A percentile compares a stretch with the other conserved stretches of the same genome.
Conservation (phyloP, 345 rosid species). For the Brassica carinata region DNA sequence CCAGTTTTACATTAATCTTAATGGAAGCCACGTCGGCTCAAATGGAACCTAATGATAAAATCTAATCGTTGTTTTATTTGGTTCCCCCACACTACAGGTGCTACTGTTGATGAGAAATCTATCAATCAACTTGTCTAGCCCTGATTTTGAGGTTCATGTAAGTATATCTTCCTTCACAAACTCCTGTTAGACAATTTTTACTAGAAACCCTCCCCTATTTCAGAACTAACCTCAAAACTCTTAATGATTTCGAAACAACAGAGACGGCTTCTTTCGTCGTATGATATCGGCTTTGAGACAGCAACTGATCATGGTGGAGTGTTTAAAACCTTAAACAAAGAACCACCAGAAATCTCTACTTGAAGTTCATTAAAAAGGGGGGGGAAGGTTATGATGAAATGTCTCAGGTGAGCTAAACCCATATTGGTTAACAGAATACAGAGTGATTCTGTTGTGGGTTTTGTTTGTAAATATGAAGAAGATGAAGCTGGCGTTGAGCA, state of each 20-base stretch:
- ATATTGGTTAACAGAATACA: slow-evolving; percentile 10
- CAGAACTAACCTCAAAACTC: slow-evolving; percentile 10
- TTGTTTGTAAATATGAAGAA: slow-evolving; percentile 35
- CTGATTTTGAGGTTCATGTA: slow-evolving; percentile 92
- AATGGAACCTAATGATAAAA: slow-evolving; percentile 7
- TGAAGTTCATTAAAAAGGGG: slow-evolving; percentile 26
- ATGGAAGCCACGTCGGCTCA: neutral
- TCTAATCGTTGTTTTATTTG: slow-evolving; percentile 24
- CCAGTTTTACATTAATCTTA: slow-evolving; percentile 17
- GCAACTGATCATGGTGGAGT: slow-evolving; percentile 35
- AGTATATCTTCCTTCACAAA: slow-evolving; percentile 46
- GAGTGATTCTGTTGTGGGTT: slow-evolving; percentile 3
- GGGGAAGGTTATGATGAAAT: neutral
- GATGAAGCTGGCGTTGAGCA: slow-evolving; percentile 25
- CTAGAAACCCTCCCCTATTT: neutral
- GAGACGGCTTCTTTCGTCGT: slow-evolving; percentile 81
- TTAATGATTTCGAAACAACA: slow-evolving; percentile 39
- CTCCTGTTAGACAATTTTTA: neutral
- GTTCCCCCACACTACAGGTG: slow-evolving; percentile 62
- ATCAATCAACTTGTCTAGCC: slow-evolving; percentile 79
- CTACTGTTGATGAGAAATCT: slow-evolving; percentile 92
- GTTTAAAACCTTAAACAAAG: slow-evolving; percentile 34
- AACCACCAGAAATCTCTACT: slow-evolving; percentile 42
- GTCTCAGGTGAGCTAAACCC: slow-evolving; percentile 13
- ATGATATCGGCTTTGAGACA: slow-evolving; percentile 53